Conservation (phyloP, 371 early-diverging fungal genomes). For the Mucor irregularis region DNA sequence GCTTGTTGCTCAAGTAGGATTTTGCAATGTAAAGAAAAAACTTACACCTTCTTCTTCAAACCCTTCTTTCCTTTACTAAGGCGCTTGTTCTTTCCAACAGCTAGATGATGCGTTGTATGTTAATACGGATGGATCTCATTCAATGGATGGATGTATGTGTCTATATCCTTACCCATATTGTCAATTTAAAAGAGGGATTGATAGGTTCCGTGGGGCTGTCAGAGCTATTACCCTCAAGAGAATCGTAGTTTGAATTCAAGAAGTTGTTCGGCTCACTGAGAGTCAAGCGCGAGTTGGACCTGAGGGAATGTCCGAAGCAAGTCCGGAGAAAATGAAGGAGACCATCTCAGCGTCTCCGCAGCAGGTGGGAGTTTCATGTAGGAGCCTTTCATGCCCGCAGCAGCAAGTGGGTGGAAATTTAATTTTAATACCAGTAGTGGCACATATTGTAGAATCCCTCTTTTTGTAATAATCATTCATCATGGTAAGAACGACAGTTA, state of each 20-base stretch:
- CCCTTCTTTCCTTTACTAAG: constrained; percentile 96
- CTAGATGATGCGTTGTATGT: constrained; percentile 27
- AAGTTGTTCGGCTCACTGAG: too few species aligned
- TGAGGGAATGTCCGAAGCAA: background rate
- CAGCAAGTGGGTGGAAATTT: background rate
- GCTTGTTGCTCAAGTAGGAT: background rate
- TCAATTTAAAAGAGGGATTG: constrained; percentile 26
- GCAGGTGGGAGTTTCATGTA: background rate
- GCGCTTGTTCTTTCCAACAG: constrained; percentile 97
- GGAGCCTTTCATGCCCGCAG: background rate
- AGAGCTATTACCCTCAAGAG: constrained; percentile 4
- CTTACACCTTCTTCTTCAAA: constrained; percentile 96
- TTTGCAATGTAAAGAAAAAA: constrained; percentile 19
- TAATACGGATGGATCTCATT: background rate
- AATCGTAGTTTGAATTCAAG: constrained; percentile 4
- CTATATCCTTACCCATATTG: constrained; percentile 21
- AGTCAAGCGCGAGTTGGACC: too few species aligned
- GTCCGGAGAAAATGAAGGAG: background rate
- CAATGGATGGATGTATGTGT: constrained; percentile 15
- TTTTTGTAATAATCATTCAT: constrained; percentile 25
- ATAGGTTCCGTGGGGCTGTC: constrained; percentile 8
- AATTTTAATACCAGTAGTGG: constrained; percentile 2
- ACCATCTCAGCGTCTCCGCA: background rate
- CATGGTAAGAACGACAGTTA: constrained; percentile 26
- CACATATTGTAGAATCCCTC: constrained; percentile 6